These are phyloP conservation scores for Neophaeococcomyces mojaviensis DNA, from an alignment of 2,329 filamentous ascomycete genomes.

Conservation along the genomic window DNA sequence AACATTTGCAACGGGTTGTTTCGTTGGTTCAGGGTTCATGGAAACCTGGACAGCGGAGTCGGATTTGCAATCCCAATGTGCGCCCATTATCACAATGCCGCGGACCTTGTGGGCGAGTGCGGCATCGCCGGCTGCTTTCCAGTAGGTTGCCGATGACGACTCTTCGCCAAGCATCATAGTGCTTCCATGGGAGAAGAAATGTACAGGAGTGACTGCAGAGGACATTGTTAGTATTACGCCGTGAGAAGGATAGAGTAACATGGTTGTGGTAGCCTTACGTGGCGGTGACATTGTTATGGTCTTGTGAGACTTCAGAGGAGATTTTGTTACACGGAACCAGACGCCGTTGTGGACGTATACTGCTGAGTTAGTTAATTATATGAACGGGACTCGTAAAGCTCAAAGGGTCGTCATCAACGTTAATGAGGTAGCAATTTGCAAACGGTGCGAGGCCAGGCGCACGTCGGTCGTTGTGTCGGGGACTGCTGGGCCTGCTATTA, in stretches of 20 bases:
- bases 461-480: too few relatives aligned
- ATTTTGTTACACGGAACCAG: too few relatives aligned
- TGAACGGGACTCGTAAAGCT: too few relatives aligned
- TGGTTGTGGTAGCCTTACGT: background rate
- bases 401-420: too few relatives aligned
- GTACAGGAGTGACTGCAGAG: slow-evolving; percentile 44
- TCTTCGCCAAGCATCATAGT: slow-evolving; percentile 66
- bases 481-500: too few relatives aligned
- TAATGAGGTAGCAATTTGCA: too few relatives aligned
- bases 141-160: slow-evolving; percentile 54
- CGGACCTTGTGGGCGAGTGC: slow-evolving; percentile 54
- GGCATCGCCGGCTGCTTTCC: slow-evolving; percentile 58
- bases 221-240: background rate
- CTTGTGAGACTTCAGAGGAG: too few relatives aligned
- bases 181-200: slow-evolving; percentile 64
- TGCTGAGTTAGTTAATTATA: too few relatives aligned
- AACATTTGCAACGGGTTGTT: slow-evolving; percentile 60
- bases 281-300: background rate
- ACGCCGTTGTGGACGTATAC: too few relatives aligned
- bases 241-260: background rate
- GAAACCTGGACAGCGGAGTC: slow-evolving; percentile 51
- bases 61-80: slow-evolving; percentile 56
- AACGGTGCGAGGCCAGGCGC: too few relatives aligned
- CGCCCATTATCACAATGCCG: slow-evolving; percentile 61
- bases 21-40: slow-evolving; percentile 52